Evolutionary conservation across 352 stramenopile genomes (phyloP).

Genomic region (Bremia lactucae): DNA sequence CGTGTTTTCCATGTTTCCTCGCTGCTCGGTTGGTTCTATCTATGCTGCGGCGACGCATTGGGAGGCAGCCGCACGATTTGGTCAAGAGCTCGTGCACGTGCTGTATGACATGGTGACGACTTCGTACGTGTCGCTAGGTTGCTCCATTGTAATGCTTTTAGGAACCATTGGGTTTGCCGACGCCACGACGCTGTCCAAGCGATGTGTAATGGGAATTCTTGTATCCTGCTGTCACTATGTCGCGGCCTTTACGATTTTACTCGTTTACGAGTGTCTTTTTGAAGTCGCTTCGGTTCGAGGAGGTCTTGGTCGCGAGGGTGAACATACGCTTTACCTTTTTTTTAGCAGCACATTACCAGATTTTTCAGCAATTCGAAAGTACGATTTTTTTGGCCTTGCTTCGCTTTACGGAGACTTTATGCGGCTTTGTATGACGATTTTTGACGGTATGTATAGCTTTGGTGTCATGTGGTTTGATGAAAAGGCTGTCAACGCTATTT

Average conservation of each 20-base stretch:
- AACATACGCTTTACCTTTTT: conserved; percentile 67
- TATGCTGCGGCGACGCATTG: conserved; percentile 44
- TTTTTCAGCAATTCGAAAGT: conserved; percentile 46
- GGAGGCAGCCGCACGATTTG: conserved; percentile 33
- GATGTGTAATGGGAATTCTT: conserved; percentile 33
- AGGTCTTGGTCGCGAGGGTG: conserved; percentile 46
- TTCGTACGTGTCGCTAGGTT: conserved; percentile 66
- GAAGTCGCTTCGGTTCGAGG: conserved; percentile 58
- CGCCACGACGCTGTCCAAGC: conserved; percentile 54
- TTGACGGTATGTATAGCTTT: conserved; percentile 40
- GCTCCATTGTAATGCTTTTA: conserved; percentile 44
- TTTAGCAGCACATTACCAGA: conserved; percentile 69
- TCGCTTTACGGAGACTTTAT: conserved; percentile 60
- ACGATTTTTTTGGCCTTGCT: conserved; percentile 54
- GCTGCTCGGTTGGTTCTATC: conserved; percentile 73
- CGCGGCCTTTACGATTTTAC: conserved; percentile 56
- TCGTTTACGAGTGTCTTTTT: conserved; percentile 74
- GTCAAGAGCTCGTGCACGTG: conserved; percentile 38
- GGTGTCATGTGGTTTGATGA: neutral
- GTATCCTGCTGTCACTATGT: conserved; percentile 51
- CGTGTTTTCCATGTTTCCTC: conserved; percentile 88
- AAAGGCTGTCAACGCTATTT: neutral
- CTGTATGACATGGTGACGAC: conserved; percentile 60
- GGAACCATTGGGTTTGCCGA: conserved; percentile 62
- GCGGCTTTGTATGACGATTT: conserved; percentile 73